Evolutionary conservation across 176 grass and related monocot genomes (phyloP).

Genomic region (Cocos nucifera): DNA sequence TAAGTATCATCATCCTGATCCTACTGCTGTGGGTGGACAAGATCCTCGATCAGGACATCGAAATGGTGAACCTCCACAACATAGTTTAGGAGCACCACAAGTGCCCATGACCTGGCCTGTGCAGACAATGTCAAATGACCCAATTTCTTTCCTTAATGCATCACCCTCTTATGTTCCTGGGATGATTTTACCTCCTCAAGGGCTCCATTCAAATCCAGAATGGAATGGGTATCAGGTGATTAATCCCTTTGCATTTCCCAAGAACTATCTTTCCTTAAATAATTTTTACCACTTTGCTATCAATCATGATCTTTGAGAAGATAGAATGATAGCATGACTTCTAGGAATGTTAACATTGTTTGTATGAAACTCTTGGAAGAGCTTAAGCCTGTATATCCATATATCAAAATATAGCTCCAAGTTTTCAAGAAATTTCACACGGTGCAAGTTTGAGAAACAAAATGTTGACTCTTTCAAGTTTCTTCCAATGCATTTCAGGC

Average conservation of each 20-base stretch:
- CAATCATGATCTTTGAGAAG: slow-evolving; percentile 11
- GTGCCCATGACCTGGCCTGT: slow-evolving; percentile 33
- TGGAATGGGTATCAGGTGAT: slow-evolving; percentile 74
- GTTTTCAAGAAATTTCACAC: too few species aligned
- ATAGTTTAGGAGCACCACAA: slow-evolving; percentile 36
- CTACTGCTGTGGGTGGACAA: slow-evolving; percentile 34
- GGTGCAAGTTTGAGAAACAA: too few species aligned
- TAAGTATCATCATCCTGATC: slow-evolving; percentile 91
- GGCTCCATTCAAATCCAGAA: slow-evolving; percentile 47
- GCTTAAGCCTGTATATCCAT: too few species aligned
- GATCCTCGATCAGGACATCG: slow-evolving; percentile 34
- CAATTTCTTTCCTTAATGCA: slow-evolving; percentile 52
- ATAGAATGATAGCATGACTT: too few species aligned
- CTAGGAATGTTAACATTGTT: too few species aligned
- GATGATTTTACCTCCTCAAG: slow-evolving; percentile 51
- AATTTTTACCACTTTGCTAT: not conserved
- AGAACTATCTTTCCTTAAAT: not conserved
- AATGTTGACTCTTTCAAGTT: too few species aligned
- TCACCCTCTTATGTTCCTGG: slow-evolving; percentile 45
- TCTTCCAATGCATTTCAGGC: too few species aligned
- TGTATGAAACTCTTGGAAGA: too few species aligned
- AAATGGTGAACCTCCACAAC: slow-evolving; percentile 36
- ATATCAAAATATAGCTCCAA: too few species aligned
- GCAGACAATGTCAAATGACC: slow-evolving; percentile 39
- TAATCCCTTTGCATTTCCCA: slow-evolving; percentile 1